These are phyloP conservation scores for Oenanthe javanica DNA, from an alignment of 140 eudicot genomes.

Conservation along the genomic window DNA sequence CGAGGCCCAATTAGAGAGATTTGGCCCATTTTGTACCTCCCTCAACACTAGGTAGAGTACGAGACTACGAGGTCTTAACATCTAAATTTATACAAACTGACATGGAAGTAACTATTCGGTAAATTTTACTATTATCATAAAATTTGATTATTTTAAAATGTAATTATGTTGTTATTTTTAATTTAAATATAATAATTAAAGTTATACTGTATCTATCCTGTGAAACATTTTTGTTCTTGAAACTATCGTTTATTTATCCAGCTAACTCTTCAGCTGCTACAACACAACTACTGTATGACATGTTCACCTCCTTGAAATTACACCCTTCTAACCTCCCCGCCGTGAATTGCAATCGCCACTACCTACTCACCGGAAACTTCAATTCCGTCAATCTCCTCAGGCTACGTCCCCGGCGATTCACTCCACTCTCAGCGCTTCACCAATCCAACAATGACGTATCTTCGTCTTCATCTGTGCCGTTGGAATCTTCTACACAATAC, in stretches of 20 bases:
- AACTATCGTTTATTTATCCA: neutral
- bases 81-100: no score
- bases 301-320: neutral
- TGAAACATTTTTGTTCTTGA: no score
- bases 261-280: neutral
- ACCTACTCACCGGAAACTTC: constrained; percentile 17
- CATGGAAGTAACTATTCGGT: no score
- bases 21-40: no score
- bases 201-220: no score
- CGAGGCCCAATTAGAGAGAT: no score
- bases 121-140: no score
- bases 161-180: no score
- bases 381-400: constrained; percentile 20
- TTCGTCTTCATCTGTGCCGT: constrained; percentile 33
- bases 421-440: constrained; percentile 21
- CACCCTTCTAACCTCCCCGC: neutral
- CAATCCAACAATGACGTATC: constrained; percentile 27
- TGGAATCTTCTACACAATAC: constrained; percentile 27
- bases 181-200: no score
- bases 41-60: no score
- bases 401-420: constrained; percentile 19
- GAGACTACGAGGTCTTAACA: no score
- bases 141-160: no score
- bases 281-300: neutral
- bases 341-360: constrained; percentile 1